Evolutionary conservation across 2,329 filamentous ascomycete genomes (phyloP), one percentile per base, ranked within the genome.

Genomic region (Dactylellina parvicollis): DNA sequence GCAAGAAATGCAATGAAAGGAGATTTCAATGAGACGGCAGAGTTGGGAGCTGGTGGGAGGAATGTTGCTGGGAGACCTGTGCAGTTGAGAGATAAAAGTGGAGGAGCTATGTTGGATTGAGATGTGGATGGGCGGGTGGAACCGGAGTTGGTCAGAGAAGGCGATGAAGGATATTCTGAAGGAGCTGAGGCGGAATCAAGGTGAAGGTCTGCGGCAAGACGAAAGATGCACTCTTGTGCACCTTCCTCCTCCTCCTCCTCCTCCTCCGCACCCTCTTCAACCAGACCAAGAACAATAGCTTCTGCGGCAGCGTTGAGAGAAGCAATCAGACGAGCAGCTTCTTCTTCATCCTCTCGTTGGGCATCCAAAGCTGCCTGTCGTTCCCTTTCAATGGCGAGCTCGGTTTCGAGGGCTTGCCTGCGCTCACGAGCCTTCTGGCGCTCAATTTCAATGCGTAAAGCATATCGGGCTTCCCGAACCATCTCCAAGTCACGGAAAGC

Each of bases 401-500:
- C 70, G 18, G 22, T 56, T 22, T 74, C 70, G 14, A 74, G 49
- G 16, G 55, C 70, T 30, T 49, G 30, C 57, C 70, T 67, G 16
- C 70, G 70, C 26, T 74, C 70, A 26, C 70, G 70, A 10, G 62
- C 70, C 30, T 62, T 69, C 24, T 74, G 62, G 49, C 70, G 55
- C 24, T 69, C 70, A 18, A 69, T 62, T 54, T 74, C 70, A n/a
- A 74, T 67, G 22, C 61, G 44, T 16, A 74, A 62, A 26, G 62
- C 70, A 40, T 74, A 69, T 9, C 70, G 61, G 20, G 64, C 61
- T 30, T 69, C 70, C 7, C 62, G 62, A 28, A 74, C 70, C 70
- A 74, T 74, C 40, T 74, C 70, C 32, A 74, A 54, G 28, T 74
- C 70, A 14, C 70, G 59, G 26, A 74, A 50, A 14, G 70, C 70